Conservation (phyloP, 2,329 filamentous ascomycete genomes). For the Nannizziopsis barbatae region DNA sequence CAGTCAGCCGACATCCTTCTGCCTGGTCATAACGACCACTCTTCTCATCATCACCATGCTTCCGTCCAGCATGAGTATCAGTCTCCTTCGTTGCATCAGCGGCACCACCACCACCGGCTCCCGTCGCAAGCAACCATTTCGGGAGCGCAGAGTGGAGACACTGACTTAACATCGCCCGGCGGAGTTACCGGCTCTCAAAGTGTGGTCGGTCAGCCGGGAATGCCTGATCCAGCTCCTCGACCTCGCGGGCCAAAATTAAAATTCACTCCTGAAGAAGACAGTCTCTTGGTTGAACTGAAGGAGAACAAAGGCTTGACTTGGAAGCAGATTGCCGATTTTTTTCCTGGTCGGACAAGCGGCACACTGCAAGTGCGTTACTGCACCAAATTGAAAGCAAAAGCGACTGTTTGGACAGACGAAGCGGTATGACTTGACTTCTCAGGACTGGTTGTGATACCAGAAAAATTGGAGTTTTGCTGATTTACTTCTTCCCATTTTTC, state of each 20-base stretch:
- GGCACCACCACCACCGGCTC: constrained; percentile 65
- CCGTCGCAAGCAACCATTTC: constrained; percentile 60
- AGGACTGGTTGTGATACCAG: neutral
- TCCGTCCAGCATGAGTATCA: constrained; percentile 24
- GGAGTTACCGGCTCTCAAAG: constrained; percentile 57
- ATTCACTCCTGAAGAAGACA: constrained; percentile 86
- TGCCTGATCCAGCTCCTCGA: constrained; percentile 69
- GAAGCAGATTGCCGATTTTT: constrained; percentile 97
- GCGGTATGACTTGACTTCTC: constrained; percentile 47
- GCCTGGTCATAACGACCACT: constrained; percentile 24
- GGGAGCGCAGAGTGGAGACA: constrained; percentile 54
- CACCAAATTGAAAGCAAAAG: constrained; percentile 89
- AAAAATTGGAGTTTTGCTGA: constrained; percentile 3
- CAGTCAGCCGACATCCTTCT: constrained; percentile 30
- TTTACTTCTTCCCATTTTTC: constrained; percentile 11
- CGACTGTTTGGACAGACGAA: constrained; percentile 84
- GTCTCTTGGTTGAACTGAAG: constrained; percentile 76
- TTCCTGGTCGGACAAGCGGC: constrained; percentile 78
- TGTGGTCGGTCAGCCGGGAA: constrained; percentile 74
- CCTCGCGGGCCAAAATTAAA: constrained; percentile 84
- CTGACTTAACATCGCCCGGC: constrained; percentile 32
- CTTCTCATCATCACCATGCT: constrained; percentile 22
- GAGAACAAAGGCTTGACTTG: constrained; percentile 91
- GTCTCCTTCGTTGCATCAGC: constrained; percentile 43
- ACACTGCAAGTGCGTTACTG: constrained; percentile 91